phyloP scores from a whole-genome alignment of 306 rosid species.

The Cicer chorassanicum region DNA sequence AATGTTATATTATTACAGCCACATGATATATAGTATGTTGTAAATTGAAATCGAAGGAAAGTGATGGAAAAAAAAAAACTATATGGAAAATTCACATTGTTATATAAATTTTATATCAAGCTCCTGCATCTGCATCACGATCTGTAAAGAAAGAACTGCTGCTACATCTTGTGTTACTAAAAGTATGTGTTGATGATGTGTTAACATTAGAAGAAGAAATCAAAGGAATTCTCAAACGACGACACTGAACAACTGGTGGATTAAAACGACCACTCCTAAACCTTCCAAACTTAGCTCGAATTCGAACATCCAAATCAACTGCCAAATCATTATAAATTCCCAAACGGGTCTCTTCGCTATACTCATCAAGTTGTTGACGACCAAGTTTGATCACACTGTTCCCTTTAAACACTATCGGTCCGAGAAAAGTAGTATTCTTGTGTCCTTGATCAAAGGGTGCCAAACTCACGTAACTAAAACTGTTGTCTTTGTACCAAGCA shows the following conservation, averaged over 20 bases:
- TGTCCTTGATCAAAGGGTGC: conserved; percentile 51
- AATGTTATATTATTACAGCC: no score
- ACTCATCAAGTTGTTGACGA: conserved; percentile 42
- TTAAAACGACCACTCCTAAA: background rate
- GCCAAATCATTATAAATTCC: conserved; percentile 35
- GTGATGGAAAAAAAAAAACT: no score
- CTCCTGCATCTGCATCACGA: conserved; percentile 11
- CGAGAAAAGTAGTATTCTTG: conserved; percentile 45
- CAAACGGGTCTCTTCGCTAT: conserved; percentile 25
- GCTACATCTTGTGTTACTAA: conserved; percentile 36
- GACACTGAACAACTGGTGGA: conserved; percentile 44
- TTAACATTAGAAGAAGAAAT: conserved; percentile 8
- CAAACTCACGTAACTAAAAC: background rate
- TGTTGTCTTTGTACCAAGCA: conserved; percentile 46
- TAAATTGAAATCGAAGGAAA: no score
- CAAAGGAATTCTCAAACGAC: conserved; percentile 41
- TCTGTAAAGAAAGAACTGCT: conserved; percentile 34
- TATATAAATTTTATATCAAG: background rate
- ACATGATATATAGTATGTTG: no score
- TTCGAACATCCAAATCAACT: conserved; percentile 42
- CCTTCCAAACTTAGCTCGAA: conserved; percentile 18
- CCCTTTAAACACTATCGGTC: conserved; percentile 34
- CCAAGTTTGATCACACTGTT: conserved; percentile 1
- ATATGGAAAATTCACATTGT: background rate
- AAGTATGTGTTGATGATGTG: background rate